phyloP scores from a whole-genome alignment of 768 basidiomycete genomes.

The Pulveroboletus sp. region DNA sequence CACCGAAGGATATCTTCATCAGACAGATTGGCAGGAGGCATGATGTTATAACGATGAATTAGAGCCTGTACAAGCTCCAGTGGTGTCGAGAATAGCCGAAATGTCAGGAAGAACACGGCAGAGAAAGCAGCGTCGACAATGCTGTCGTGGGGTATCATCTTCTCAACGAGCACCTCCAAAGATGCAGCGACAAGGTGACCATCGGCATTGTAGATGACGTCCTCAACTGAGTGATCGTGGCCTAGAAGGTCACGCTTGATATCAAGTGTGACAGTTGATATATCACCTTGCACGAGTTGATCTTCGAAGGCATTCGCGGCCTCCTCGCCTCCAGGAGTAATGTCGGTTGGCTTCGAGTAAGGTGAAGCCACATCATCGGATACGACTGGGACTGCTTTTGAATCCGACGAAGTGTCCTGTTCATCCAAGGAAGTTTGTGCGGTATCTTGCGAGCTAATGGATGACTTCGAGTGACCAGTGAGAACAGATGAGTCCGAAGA shows the following conservation, averaged over 20 bases:
- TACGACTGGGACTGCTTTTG: conserved; percentile 22
- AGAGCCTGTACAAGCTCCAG: conserved; percentile 70
- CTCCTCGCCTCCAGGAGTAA: conserved; percentile 51
- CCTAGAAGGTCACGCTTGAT: conserved; percentile 39
- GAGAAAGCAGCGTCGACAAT: conserved; percentile 85
- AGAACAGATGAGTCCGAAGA: conserved; percentile 51
- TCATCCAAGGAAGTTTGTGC: conserved; percentile 49
- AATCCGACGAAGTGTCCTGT: conserved; percentile 32
- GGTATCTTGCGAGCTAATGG: conserved; percentile 45
- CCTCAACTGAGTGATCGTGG: conserved; percentile 79
- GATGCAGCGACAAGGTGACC: conserved; percentile 90
- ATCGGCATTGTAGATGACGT: conserved; percentile 88
- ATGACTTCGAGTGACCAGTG: conserved; percentile 42
- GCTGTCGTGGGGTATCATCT: conserved; percentile 93
- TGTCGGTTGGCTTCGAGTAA: conserved; percentile 33
- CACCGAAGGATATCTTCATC: conserved; percentile 66
- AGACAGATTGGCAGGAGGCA: conserved; percentile 54
- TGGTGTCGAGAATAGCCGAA: conserved; percentile 86
- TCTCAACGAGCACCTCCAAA: conserved; percentile 85
- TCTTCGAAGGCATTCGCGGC: conserved; percentile 42
- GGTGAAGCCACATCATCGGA: conserved; percentile 31
- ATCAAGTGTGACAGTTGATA: conserved; percentile 44
- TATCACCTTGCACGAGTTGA: conserved; percentile 50
- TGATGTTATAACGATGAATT: conserved; percentile 78
- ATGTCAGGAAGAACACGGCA: conserved; percentile 91